phyloP scores from a whole-genome alignment of 1,284 basidiomycete genomes.

The Exobasidium rhododendri region DNA sequence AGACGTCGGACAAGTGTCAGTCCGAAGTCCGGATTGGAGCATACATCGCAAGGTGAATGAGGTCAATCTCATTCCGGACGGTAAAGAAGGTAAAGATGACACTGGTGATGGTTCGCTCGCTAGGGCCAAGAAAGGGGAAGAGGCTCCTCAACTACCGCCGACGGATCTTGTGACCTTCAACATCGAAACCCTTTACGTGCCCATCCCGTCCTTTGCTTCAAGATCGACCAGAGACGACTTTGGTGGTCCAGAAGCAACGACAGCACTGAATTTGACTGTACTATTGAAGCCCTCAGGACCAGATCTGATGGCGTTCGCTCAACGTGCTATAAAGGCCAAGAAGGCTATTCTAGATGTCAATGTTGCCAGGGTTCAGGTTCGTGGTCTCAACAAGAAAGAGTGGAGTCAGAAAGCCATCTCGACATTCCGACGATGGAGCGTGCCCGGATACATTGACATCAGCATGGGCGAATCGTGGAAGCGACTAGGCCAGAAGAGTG shows the following conservation, averaged over 20 bases:
- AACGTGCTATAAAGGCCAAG: slow-evolving; percentile 30
- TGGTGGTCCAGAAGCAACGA: slow-evolving; percentile 3
- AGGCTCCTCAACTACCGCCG: slow-evolving; percentile 15
- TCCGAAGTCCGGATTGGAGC: slow-evolving; percentile 30
- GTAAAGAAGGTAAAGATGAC: slow-evolving; percentile 9
- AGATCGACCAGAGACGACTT: slow-evolving; percentile 15
- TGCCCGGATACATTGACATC: slow-evolving; percentile 36
- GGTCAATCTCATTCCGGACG: slow-evolving; percentile 16
- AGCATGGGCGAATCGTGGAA: slow-evolving; percentile 30
- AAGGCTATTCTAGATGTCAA: slow-evolving; percentile 41
- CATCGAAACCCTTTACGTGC: slow-evolving; percentile 41
- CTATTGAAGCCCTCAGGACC: slow-evolving; percentile 43
- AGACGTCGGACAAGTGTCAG: slow-evolving; percentile 36
- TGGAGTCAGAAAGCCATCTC: slow-evolving; percentile 25
- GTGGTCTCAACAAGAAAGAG: slow-evolving; percentile 35
- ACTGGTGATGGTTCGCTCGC: too few relatives aligned
- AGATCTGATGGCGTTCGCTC: slow-evolving; percentile 35
- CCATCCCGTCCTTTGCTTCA: slow-evolving; percentile 33
- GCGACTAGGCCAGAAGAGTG: slow-evolving; percentile 27
- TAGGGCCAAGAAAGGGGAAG: slow-evolving; percentile 4
- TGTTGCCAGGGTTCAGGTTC: slow-evolving; percentile 32
- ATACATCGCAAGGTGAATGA: slow-evolving; percentile 14
- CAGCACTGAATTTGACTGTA: slow-evolving; percentile 39
- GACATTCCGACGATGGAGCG: slow-evolving; percentile 27
- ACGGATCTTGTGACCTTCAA: slow-evolving; percentile 42